Percentiles rank a stretch among this genome's conserved stretches.
Evolutionary conservation across 495 filamentous ascomycete species (phyloP).

Genomic region (Penicillium canariense): DNA sequence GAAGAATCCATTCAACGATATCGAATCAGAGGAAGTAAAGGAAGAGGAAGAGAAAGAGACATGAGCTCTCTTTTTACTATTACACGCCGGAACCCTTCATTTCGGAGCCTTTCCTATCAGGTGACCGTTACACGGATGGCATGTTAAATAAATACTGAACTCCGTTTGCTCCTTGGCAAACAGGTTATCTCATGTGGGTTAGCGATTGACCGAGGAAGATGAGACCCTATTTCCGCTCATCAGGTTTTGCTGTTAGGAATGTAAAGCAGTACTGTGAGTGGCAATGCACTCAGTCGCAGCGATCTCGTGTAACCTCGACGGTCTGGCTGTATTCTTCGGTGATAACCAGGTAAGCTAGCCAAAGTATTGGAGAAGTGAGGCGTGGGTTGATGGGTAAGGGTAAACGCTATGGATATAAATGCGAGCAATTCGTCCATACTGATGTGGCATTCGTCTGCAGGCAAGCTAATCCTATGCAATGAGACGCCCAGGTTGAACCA

Average conservation of each 20-base stretch:
- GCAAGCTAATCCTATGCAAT: background rate
- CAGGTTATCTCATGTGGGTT: conserved; percentile 18
- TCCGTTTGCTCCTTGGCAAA: no score
- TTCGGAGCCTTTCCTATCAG: no score
- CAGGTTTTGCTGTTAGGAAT: background rate
- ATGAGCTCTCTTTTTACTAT: no score
- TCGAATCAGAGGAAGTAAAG: no score
- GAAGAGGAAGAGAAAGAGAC: no score
- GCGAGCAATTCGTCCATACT: background rate
- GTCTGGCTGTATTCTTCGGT: background rate
- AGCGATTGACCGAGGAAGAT: conserved; percentile 11
- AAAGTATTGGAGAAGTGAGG: background rate
- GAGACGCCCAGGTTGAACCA: background rate
- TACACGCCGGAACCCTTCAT: no score
- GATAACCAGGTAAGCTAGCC: background rate
- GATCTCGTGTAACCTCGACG: background rate
- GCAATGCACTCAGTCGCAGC: background rate
- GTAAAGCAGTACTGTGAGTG: background rate
- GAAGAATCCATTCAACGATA: no score
- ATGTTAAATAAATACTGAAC: no score
- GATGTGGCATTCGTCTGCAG: background rate
- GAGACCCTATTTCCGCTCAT: conserved; percentile 6
- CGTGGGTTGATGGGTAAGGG: background rate
- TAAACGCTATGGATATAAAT: background rate
- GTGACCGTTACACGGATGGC: no score